phyloP scores from a whole-genome alignment of 1,284 basidiomycete species.

The Cryptococcus neoformans region DNA sequence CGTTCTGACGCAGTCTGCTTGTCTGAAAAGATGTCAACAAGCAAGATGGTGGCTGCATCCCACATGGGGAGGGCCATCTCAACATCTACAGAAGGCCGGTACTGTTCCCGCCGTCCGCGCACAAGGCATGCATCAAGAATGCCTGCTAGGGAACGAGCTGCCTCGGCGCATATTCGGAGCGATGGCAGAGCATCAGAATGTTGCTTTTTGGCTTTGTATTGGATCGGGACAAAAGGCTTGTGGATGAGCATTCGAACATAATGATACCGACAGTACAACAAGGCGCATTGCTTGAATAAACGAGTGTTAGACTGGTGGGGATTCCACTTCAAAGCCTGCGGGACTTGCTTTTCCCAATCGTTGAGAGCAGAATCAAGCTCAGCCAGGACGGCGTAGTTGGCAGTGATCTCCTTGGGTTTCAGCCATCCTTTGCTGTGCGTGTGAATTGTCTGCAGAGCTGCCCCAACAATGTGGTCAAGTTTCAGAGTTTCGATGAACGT shows the following conservation, averaged over 20 bases:
- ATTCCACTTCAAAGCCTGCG: constrained; percentile 71
- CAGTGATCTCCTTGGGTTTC: constrained; percentile 58
- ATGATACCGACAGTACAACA: constrained; percentile 66
- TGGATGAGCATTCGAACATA: constrained; percentile 67
- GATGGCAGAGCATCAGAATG: constrained; percentile 56
- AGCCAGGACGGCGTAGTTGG: constrained; percentile 66
- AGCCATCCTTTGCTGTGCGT: constrained; percentile 59
- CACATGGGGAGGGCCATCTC: constrained; percentile 53
- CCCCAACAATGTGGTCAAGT: constrained; percentile 67
- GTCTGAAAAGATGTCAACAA: constrained; percentile 72
- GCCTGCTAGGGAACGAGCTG: constrained; percentile 72
- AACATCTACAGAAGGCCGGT: constrained; percentile 32
- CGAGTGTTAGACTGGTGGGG: constrained; percentile 59
- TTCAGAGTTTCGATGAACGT: constrained; percentile 65
- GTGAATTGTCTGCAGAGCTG: constrained; percentile 69
- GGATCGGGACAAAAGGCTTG: constrained; percentile 69
- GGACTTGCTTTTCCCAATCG: constrained; percentile 71
- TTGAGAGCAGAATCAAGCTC: constrained; percentile 67
- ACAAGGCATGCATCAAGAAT: constrained; percentile 57
- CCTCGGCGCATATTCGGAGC: constrained; percentile 74
- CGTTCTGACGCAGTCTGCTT: constrained; percentile 59
- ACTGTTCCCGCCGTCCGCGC: constrained; percentile 30
- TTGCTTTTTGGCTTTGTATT: constrained; percentile 27
- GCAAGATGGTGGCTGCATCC: constrained; percentile 63
- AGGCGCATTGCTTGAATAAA: constrained; percentile 68